Percentiles rank a stretch among this genome's conserved stretches.
phyloP scores from a whole-genome alignment of 306 rosid genomes.

The Luffa aegyptiaca region DNA sequence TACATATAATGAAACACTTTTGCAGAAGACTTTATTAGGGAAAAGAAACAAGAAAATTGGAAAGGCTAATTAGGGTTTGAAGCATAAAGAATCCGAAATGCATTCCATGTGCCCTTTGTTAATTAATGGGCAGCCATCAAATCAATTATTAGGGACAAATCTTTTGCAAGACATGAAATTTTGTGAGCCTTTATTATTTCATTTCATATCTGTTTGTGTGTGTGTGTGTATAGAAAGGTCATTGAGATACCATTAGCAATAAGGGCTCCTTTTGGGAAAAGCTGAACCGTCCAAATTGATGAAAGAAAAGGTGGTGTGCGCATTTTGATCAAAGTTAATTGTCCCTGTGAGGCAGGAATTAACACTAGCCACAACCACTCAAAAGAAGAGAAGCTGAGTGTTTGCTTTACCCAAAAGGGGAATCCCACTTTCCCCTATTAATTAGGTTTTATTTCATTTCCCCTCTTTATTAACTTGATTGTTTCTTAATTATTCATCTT shows the following conservation, averaged over 20 bases:
- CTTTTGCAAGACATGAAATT: not conserved
- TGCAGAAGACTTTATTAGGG: not conserved
- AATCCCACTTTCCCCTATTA: conserved; percentile 6
- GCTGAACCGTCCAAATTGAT: conserved; percentile 10
- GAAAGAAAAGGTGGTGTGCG: not conserved
- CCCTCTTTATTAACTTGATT: not conserved
- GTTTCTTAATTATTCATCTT: not conserved
- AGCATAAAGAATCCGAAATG: not conserved
- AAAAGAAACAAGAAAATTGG: not conserved
- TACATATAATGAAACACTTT: too few species aligned
- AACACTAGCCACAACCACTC: conserved; percentile 2
- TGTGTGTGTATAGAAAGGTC: not conserved
- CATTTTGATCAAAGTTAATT: conserved; percentile 2
- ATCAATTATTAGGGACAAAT: not conserved
- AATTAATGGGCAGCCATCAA: not conserved
- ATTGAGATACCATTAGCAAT: not conserved
- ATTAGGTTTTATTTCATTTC: not conserved
- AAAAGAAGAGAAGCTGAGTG: not conserved
- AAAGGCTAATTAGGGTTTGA: not conserved
- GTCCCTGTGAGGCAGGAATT: not conserved
- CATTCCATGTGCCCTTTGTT: not conserved
- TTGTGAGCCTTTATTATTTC: not conserved
- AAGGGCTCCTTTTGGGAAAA: conserved; percentile 2
- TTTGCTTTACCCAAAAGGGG: conserved; percentile 11
- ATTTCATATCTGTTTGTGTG: not conserved